Conservation (phyloP, 1,284 basidiomycete genomes). For the Pseudozyma tsukubaensis region DNA sequence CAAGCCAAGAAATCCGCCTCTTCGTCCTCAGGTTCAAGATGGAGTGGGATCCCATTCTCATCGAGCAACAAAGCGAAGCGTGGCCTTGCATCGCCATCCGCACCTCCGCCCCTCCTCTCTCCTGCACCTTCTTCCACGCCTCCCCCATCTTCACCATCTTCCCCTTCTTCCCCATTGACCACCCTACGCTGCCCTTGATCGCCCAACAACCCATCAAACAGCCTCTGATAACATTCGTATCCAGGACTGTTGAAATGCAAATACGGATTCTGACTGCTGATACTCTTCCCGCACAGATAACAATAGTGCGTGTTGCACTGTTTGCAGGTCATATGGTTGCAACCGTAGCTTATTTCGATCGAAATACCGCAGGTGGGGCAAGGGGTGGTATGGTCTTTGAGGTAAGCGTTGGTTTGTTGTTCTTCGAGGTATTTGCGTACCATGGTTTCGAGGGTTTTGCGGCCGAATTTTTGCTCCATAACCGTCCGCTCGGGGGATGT, state of each 20-base stretch:
- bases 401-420: conserved; percentile 41
- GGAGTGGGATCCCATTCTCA: conserved; percentile 34
- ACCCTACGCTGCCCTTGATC: conserved; percentile 24
- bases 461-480: conserved; percentile 40
- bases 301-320: conserved; percentile 52
- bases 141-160: neutral
- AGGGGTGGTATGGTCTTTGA: conserved; percentile 38
- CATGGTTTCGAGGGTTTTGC: conserved; percentile 40
- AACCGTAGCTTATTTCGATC: conserved; percentile 51
- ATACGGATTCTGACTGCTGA: conserved; percentile 46
- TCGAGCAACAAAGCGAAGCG: conserved; percentile 30
- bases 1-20: conserved; percentile 35
- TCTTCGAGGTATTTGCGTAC: conserved; percentile 46
- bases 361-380: conserved; percentile 49
- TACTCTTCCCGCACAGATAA: conserved; percentile 49
- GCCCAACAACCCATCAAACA: conserved; percentile 41
- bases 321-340: conserved; percentile 58
- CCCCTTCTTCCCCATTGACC: too few species aligned
- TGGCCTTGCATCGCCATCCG: conserved; percentile 7
- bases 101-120: neutral
- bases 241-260: conserved; percentile 46
- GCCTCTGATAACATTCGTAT: conserved; percentile 35
- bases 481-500: conserved; percentile 19
- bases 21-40: conserved; percentile 27
- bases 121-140: neutral